phyloP scores from a whole-genome alignment of 2,329 filamentous ascomycete species.

The Arthrobotrys conoides region DNA sequence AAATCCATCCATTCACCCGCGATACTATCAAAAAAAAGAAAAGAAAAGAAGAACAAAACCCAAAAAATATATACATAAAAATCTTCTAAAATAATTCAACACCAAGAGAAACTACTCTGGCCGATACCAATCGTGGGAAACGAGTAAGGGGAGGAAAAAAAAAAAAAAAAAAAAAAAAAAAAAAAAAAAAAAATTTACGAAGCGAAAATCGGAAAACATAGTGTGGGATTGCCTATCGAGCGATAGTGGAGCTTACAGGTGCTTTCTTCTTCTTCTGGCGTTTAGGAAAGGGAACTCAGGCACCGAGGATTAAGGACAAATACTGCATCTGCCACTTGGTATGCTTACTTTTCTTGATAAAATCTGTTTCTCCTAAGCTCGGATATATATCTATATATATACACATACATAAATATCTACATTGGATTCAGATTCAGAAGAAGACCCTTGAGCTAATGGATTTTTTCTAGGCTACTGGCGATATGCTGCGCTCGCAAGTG shows the following conservation, averaged over 20 bases:
- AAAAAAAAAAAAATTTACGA: not conserved
- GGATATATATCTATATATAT: not conserved
- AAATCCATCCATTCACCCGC: too few relatives aligned
- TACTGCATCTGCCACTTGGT: slow-evolving; percentile 98
- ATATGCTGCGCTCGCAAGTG: slow-evolving; percentile 99
- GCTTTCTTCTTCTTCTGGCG: slow-evolving; percentile 37
- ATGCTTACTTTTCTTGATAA: slow-evolving; percentile 66
- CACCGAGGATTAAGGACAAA: slow-evolving; percentile 97
- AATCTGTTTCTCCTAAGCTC: not conserved
- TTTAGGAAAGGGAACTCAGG: slow-evolving; percentile 97
- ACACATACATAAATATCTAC: not conserved
- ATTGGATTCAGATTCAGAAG: not conserved
- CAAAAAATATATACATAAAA: not conserved
- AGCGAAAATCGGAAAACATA: not conserved
- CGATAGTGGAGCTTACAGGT: slow-evolving; percentile 60
- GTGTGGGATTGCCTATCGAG: not conserved
- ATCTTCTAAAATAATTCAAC: too few relatives aligned
- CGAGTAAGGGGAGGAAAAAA: not conserved
- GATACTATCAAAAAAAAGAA: not conserved
- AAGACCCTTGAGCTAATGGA: not conserved
- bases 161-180: not conserved
- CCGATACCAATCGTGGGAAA: too few relatives aligned
- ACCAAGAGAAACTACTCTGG: too few relatives aligned
- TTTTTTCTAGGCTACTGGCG: slow-evolving; percentile 85
- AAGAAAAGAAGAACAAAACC: not conserved